Conservation (phyloP, 1,284 basidiomycete genomes). For the Inonotus obliquus region DNA sequence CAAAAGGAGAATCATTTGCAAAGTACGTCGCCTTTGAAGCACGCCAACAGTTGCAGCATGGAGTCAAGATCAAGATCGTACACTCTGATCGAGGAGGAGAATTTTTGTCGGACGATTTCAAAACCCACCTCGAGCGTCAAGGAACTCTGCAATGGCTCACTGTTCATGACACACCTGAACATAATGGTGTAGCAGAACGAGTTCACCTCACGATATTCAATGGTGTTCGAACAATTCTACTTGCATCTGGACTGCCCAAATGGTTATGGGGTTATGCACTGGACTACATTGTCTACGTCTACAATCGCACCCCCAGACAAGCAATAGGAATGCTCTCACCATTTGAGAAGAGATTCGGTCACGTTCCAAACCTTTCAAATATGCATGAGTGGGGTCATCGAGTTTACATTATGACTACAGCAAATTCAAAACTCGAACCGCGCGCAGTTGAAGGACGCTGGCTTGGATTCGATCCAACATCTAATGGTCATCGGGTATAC, state of each 20-base stretch:
- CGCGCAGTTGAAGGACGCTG: slow-evolving; percentile 1
- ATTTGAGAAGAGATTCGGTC: background rate
- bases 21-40: no score
- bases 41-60: no score
- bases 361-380: background rate
- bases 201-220: slow-evolving; percentile 31
- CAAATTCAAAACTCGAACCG: background rate
- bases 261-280: slow-evolving; percentile 28
- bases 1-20: no score
- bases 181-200: slow-evolving; percentile 33
- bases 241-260: slow-evolving; percentile 27
- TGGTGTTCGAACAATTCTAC: slow-evolving; percentile 28
- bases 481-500: slow-evolving; percentile 21
- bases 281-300: background rate
- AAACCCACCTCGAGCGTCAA: background rate
- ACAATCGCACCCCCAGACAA: no score
- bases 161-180: slow-evolving; percentile 31
- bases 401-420: background rate
- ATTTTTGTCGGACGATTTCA: no score
- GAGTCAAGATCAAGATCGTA: no score
- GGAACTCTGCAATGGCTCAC: slow-evolving; percentile 30
- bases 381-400: background rate
- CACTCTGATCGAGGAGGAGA: no score
- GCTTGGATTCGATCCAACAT: slow-evolving; percentile 11
- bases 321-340: no score